Evolutionary conservation across 1,284 basidiomycete species (phyloP), one percentile per base, ranked within the genome.

Genomic region (Clitocybe nebularis): DNA sequence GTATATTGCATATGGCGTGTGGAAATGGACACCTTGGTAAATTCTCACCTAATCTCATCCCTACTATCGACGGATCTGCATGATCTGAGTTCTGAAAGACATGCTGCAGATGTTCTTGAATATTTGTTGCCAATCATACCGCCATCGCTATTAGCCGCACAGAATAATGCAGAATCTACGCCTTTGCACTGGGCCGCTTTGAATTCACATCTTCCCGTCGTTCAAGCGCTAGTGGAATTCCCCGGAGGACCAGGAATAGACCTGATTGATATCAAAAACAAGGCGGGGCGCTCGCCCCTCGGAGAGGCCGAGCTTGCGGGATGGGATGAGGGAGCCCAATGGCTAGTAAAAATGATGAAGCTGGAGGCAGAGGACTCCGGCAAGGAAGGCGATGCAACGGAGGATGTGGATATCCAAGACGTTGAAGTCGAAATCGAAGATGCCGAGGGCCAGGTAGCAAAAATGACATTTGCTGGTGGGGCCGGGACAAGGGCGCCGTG

Each of bases 131-230:
- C 85, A 0, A 60, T 79, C 43, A 56, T 88, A 17, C 72, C 84
- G 1, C 55, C 81, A 1, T 63, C 74, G 1, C 61, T 89, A 2
- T 58, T 91, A 21, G 64, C 77, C 2, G 66, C 69, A 1, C 75
- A 74, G 44, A 94, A 93, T 58, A 63, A 64, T 32, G 74, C 86
- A 1, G 74, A 79, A 45, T 91, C 89, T 10, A 93, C 89, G 1
- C 73, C 92, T 4, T 66, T 94, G 7, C 92, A 94, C 59, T 94
- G 91, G 91, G 91, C 92, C 0, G 79, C 87, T 1, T 61, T 92
- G 29, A 94, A 94, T 63, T 71, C 77, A 10, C 90, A 93, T 51
- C 73, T 93, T 4, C 56, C 64, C 6, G 63, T 81, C 39, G 75
- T 80, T 1, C 73, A 86, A 60, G 71, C 70, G n/a, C 77, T 94